Base-by-base conservation (phyloP, 2,329 filamentous ascomycete genomes). In the Ophiostoma perfectum region DNA sequence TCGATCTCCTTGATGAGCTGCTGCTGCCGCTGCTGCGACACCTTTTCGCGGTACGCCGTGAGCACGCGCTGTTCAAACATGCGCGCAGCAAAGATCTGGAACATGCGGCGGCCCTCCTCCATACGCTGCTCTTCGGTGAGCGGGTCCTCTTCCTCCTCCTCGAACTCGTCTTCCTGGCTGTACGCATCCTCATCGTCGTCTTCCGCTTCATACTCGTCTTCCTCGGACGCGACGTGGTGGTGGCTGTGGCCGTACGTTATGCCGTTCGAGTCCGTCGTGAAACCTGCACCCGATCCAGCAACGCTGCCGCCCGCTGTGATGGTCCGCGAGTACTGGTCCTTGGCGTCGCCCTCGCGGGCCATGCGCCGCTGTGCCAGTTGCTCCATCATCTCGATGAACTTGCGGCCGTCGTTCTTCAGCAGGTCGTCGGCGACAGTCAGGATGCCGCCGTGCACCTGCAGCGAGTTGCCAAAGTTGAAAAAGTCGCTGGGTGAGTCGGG, bases 311-410 rank as follows among this genome's bases (percentile, higher is more conserved):
- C 39, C 14, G 38, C 60, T 18, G 36, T 39, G 16, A 63, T 18
- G 38, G 16, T 42, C 6, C 71, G 86, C 84, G 88, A 83, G 76
- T 88, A 83, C 73, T 86, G 82, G 73, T 86, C 83, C 71, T 89
- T 88, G 66, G 92, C 91, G 77, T 97, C 93, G 80, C 95, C 93
- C 81, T 98, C 94, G 74, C 95, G 90, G 76, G 93, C 92, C 94
- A 99, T 97, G 74, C 95, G 88, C 75, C 94, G 91, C 81, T 99
- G 95, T 49, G 95, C 95, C 74, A 99, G 86, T 81, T 98, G 94
- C 79, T 99, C 95, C 95, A 99, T 99, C 95, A 99, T 99, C 78
- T 99, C 95, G 79, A 99, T 99, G 81, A 99, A 99, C 77, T 97
- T 96, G 80, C 96, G 97, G 75, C 95, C 95, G 79, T 99, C 95